Evolutionary conservation across 352 stramenopile genomes (phyloP), one percentile per base, ranked within the genome.

Genomic region (Phytophthora foliorum): DNA sequence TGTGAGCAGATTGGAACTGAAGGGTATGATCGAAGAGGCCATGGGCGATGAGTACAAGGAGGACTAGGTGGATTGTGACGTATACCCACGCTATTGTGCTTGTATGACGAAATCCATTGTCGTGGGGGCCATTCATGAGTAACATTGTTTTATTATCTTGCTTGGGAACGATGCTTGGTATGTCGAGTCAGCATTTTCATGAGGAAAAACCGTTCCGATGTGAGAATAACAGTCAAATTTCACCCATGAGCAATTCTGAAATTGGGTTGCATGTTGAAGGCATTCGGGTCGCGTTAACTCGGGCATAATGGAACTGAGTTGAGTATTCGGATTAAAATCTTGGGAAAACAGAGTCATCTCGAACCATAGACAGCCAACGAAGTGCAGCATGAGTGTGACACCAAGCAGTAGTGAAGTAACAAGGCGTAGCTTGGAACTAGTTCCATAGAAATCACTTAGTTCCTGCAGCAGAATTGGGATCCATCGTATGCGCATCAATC

Each of bases 11-110:
- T 75, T 96, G 45, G 88, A 94, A 59, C 72, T 94, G 22, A 96
- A 96, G 79, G 88, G 88, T n/a, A 94, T 93, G 85, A 96, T 96
- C 44, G 86, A 96, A 70, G 88, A 96, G 45, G 74, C 83, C 22
- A 96, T 96, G 88, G 86, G 86, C 9, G 88, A 96, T 55, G 88
- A 96, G 69, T 96, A 96, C 79, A 96, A 96, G 67, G 88, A 94
- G 52, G 88, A 94, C 54, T 96, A 84, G 62, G 17, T 22, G 7
- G 17, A 16, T 22, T 16, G 38, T 10, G 16, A n/a, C 7, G 13
- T 34, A 34, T 4, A 34, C 29, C 4, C 10, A 39, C 11, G 10
- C 13, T 32, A 9, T 32, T 32, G 29, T 9, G 29, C 29, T 39
- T 14, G 34, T 39, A 39, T 17, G 11, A 41, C 29, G 29, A 19